Conservation (phyloP, 148 eudicot genomes). For the Spergularia marina region DNA sequence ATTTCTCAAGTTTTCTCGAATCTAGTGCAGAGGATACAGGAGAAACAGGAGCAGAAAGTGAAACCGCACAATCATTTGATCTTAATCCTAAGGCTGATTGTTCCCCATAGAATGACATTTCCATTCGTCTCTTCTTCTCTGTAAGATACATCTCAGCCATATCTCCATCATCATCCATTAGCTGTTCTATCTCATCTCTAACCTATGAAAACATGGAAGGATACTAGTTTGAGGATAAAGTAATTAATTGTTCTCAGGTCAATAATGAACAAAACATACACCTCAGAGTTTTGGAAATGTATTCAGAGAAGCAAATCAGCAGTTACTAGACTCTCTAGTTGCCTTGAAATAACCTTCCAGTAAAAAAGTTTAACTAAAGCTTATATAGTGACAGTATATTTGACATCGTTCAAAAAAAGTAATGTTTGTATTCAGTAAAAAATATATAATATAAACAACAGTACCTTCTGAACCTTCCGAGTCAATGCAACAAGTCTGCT, state of each 20-base stretch:
- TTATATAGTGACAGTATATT: neutral
- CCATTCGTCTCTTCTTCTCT: slow-evolving; percentile 85
- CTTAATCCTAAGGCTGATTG: slow-evolving; percentile 62
- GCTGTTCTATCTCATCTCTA: slow-evolving; percentile 98
- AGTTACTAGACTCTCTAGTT: neutral
- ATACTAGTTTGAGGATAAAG: neutral
- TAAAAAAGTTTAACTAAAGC: neutral
- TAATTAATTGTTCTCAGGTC: neutral
- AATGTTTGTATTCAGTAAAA: neutral
- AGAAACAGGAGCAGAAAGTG: slow-evolving; percentile 88
- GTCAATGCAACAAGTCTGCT: slow-evolving; percentile 95
- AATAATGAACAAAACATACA: neutral
- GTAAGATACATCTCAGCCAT: slow-evolving; percentile 99
- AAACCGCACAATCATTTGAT: slow-evolving; percentile 61
- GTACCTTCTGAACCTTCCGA: slow-evolving; percentile 92
- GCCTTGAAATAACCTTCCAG: neutral
- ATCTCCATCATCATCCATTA: slow-evolving; percentile 99
- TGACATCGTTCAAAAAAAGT: neutral
- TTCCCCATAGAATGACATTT: slow-evolving; percentile 64
- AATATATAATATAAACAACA: neutral
- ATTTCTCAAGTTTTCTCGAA: slow-evolving; percentile 68
- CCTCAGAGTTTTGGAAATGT: neutral
- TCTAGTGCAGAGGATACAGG: slow-evolving; percentile 84
- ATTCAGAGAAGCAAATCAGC: neutral
- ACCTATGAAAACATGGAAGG: slow-evolving; percentile 44